Conservation (phyloP, 768 basidiomycete species). For the Lanmaoa pseudosensibilis region DNA sequence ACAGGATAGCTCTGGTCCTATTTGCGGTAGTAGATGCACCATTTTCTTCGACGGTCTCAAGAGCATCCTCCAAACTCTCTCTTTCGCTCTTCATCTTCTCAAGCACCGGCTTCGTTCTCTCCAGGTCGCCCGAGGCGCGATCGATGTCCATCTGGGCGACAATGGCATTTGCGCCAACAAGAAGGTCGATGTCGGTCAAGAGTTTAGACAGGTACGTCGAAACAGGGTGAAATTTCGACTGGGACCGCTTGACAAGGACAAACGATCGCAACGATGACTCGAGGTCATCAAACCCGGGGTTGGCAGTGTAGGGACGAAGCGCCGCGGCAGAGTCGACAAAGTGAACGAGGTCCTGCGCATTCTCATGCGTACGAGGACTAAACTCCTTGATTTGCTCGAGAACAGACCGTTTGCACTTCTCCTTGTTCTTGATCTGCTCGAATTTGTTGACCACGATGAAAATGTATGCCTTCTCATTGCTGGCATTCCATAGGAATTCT, state of each 20-base stretch:
- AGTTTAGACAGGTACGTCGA: conserved; percentile 89
- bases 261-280: conserved; percentile 91
- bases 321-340: conserved; percentile 92
- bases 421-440: conserved; percentile 94
- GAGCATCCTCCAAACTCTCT: conserved; percentile 72
- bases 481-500: conserved; percentile 90
- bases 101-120: conserved; percentile 71
- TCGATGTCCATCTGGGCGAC: conserved; percentile 80
- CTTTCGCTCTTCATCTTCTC: conserved; percentile 81
- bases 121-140: conserved; percentile 68
- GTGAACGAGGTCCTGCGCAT: conserved; percentile 92
- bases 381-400: conserved; percentile 93
- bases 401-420: conserved; percentile 82
- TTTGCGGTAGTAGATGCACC: conserved; percentile 54
- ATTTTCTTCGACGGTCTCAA: conserved; percentile 79
- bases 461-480: conserved; percentile 95
- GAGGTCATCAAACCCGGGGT: conserved; percentile 79
- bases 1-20: conserved; percentile 59
- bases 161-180: conserved; percentile 82
- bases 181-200: conserved; percentile 85
- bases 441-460: conserved; percentile 99
- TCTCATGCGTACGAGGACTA: conserved; percentile 89
- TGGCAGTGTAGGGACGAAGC: conserved; percentile 62
- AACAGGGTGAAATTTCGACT: conserved; percentile 93
- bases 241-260: conserved; percentile 92